These are phyloP conservation scores for Cornus florida DNA, from an alignment of 148 eudicot genomes.

Conservation along the genomic window DNA sequence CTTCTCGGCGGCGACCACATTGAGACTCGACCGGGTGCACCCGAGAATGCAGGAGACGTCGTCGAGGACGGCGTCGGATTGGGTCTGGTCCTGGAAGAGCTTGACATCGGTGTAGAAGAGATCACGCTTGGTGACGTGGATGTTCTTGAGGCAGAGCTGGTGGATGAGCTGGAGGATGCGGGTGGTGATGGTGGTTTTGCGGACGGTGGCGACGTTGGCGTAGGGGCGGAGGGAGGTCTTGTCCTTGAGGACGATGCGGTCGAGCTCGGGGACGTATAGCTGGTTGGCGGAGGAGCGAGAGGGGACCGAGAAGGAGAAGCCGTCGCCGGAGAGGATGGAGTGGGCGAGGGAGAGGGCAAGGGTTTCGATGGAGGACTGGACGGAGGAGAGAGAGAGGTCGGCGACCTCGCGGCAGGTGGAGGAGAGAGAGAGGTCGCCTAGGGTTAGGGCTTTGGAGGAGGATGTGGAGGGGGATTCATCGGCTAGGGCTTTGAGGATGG, in stretches of 20 bases:
- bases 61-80: slow-evolving; percentile 81
- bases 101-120: slow-evolving; percentile 93
- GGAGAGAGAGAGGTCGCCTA: slow-evolving; percentile 67
- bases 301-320: slow-evolving; percentile 80
- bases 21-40: slow-evolving; percentile 80
- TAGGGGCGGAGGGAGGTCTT: slow-evolving; percentile 70
- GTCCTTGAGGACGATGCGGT: slow-evolving; percentile 83
- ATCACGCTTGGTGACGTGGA: slow-evolving; percentile 95
- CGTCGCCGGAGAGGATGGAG: slow-evolving; percentile 75
- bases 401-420: slow-evolving; percentile 80
- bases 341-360: slow-evolving; percentile 56
- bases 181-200: slow-evolving; percentile 79
- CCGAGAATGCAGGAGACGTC: slow-evolving; percentile 86
- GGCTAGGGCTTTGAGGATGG: slow-evolving; percentile 48
- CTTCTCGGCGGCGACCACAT: slow-evolving; percentile 81
- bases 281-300: slow-evolving; percentile 86
- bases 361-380: slow-evolving; percentile 69
- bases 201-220: slow-evolving; percentile 65
- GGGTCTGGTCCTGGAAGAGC: slow-evolving; percentile 82
- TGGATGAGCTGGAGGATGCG: slow-evolving; percentile 75
- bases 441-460: slow-evolving; percentile 43
- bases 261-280: slow-evolving; percentile 86
- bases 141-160: slow-evolving; percentile 61
- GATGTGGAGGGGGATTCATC: slow-evolving; percentile 32
- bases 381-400: slow-evolving; percentile 87